Evolutionary conservation across 306 rosid genomes (phyloP).

Genomic region (Neltuma alba): DNA sequence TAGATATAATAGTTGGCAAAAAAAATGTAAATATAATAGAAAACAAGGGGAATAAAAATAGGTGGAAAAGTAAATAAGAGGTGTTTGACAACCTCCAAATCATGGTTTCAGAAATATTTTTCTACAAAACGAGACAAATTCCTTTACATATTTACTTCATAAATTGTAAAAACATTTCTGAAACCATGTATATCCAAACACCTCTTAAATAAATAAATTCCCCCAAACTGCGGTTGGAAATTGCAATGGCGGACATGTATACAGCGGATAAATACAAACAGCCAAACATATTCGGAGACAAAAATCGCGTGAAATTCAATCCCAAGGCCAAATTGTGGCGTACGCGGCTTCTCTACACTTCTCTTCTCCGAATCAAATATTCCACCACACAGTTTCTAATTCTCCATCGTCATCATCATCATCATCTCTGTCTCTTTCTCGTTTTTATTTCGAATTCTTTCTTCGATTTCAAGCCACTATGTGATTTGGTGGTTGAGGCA

Average conservation of each 20-base stretch:
- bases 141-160: too few relatives aligned
- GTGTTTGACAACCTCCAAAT: too few relatives aligned
- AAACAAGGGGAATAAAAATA: too few relatives aligned
- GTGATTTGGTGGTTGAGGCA: slow-evolving; percentile 28
- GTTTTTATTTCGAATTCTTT: background rate
- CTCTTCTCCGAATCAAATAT: slow-evolving; percentile 25
- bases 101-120: too few relatives aligned
- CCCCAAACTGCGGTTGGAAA: background rate
- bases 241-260: background rate
- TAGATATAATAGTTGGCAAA: too few relatives aligned
- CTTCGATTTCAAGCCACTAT: background rate
- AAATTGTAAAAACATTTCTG: too few relatives aligned
- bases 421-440: background rate
- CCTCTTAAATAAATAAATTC: too few relatives aligned
- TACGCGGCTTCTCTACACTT: slow-evolving; percentile 33
- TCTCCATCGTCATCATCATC: background rate
- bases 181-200: too few relatives aligned
- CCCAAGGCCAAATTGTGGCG: slow-evolving; percentile 42
- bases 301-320: background rate
- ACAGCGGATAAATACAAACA: background rate
- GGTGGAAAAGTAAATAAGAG: too few relatives aligned
- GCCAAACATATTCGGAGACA: background rate
- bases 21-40: too few relatives aligned
- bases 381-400: slow-evolving; percentile 27
- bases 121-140: too few relatives aligned